Base-by-base conservation (phyloP, 257 asterid species). In the Fraxinus quadrangulata region DNA sequence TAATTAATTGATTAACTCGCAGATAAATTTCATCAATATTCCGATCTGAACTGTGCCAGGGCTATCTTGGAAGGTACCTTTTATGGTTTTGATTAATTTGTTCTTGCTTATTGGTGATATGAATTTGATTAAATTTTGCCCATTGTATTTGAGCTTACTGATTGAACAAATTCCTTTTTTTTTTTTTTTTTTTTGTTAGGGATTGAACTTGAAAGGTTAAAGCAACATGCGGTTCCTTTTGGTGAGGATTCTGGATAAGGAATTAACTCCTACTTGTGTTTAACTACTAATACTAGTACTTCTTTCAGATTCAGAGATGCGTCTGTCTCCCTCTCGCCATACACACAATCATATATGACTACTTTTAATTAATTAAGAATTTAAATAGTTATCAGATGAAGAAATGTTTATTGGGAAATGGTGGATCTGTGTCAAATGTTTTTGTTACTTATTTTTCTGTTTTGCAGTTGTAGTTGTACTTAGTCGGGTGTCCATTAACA, bases 391-490 rank as follows among this genome's bases (percentile, higher is more conserved):
- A 42, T 42, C 51, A 42, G 51, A 42, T 42, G 51, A 42, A 12
- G 59, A 78, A 61, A 80, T 82, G 74, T 70, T 79, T 81, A 77
- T 80, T 72, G 85, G 88, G 82, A 78, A 75, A 67, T 81, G 75
- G 83, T 77, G 83, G 87, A 85, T 77, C 83, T 81, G 77, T 75
- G 30, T 70, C 70, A 77, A 69, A 72, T 82, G 67, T 69, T 76
- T 84, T 87, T 80, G 87, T 85, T 86, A 77, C 86, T 68, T 76
- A 77, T 75, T 86, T 61, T 74, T 80, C 77, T 86, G 83, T 91
- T 87, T 86, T 59, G 94, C 96, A 92, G 94, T 82, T 67, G 85
- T 83, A 87, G 91, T 87, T 83, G 86, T 87, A 85, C 85, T 80
- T 81, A 79, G 69, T 84, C 91, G 88, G 90, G 89, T 88, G 79